phyloP scores from a whole-genome alignment of 2,329 filamentous ascomycete genomes.

The Penicillium glabrum region DNA sequence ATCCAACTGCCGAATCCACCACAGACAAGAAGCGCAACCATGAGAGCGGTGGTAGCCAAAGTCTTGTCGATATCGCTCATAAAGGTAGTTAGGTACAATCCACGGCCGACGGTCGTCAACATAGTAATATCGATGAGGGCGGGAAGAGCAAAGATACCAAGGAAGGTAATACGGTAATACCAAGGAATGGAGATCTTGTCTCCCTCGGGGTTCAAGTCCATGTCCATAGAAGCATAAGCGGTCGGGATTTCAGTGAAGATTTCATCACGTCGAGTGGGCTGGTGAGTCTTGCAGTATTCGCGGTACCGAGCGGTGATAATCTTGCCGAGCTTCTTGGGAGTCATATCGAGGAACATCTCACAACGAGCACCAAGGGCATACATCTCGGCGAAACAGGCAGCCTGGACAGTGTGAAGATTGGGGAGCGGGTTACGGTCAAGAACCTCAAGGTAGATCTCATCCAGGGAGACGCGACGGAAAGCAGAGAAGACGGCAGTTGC shows the following conservation, averaged over 20 bases:
- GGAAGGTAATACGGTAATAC: conserved; percentile 3
- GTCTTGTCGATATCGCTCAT: conserved; percentile 7
- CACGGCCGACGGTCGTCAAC: conserved; percentile 2
- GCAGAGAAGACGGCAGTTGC: conserved; percentile 1
- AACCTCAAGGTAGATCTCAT: conserved; percentile 2
- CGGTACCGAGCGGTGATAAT: conserved; percentile 2
- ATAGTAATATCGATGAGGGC: conserved; percentile 4
- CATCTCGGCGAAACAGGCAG: conserved; percentile 2
- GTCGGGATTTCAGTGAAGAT: conserved; percentile 3
- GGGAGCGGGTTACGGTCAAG: conserved; percentile 1
- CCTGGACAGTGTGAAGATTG: conserved; percentile 1
- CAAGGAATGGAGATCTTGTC: background rate
- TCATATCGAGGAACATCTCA: conserved; percentile 1
- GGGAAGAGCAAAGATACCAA: conserved; percentile 2
- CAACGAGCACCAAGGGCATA: conserved; percentile 1
- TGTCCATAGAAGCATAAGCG: conserved; percentile 2
- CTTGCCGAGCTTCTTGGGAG: background rate
- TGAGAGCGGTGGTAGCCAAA: conserved; percentile 2
- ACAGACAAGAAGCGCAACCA: conserved; percentile 1
- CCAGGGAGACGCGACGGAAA: background rate
- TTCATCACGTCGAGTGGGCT: background rate
- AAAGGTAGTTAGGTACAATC: conserved; percentile 3
- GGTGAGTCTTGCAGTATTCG: conserved; percentile 1
- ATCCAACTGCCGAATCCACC: conserved; percentile 4
- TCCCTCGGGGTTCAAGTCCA: background rate